A percentile compares a stretch with the other conserved stretches of the same genome.
phyloP scores from a whole-genome alignment of 352 stramenopile species.

The Phytophthora palmivora region DNA sequence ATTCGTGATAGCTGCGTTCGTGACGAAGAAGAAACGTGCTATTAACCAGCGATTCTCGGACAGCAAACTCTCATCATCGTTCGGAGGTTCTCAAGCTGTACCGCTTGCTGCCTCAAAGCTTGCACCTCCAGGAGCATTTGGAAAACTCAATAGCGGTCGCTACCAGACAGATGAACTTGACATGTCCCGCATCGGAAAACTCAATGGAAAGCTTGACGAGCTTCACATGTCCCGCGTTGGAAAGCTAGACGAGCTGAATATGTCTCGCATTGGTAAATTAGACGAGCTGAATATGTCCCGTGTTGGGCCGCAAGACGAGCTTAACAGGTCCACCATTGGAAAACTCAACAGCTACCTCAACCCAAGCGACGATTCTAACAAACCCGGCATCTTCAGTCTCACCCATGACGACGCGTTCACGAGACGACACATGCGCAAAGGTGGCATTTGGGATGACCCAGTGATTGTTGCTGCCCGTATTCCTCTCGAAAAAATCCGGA shows the following conservation, averaged over 20 bases:
- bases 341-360: too few species aligned
- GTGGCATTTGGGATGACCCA: conserved; percentile 50
- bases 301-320: too few species aligned
- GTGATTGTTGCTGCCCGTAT: conserved; percentile 48
- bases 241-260: neutral
- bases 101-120: conserved; percentile 25
- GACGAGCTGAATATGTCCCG: neutral
- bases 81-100: conserved; percentile 23
- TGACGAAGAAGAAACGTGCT: conserved; percentile 23
- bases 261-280: neutral
- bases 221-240: neutral
- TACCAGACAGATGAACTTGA: conserved; percentile 11
- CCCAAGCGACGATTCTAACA: neutral
- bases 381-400: conserved; percentile 15
- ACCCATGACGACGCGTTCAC: conserved; percentile 29
- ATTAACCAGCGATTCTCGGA: conserved; percentile 9
- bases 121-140: conserved; percentile 23
- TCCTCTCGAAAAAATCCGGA: conserved; percentile 51
- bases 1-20: conserved; percentile 30
- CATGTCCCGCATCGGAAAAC: too few species aligned
- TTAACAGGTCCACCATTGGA: neutral
- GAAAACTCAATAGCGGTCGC: conserved; percentile 26
- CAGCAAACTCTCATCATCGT: conserved; percentile 24
- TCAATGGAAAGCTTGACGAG: too few species aligned
- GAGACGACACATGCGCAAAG: conserved; percentile 32